Evolutionary conservation across 1,284 basidiomycete species (phyloP).

Genomic region (Hemileia vastatrix): DNA sequence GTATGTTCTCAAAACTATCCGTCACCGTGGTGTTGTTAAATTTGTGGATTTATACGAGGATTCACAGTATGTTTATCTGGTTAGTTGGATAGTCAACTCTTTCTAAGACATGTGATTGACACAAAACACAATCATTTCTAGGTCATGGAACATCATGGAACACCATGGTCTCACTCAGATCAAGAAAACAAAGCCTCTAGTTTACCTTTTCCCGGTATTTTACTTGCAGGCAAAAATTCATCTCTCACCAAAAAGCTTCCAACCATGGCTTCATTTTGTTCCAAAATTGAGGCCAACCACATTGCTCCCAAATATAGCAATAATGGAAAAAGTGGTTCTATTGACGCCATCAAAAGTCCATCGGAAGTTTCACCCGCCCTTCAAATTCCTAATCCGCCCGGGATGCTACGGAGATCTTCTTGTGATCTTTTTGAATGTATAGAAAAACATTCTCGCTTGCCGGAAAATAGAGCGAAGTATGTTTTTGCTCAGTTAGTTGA

Average conservation of each 20-base stretch:
- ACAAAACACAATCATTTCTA: background rate
- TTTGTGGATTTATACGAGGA: constrained; percentile 41
- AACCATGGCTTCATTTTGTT: background rate
- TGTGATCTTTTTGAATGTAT: constrained; percentile 43
- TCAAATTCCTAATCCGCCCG: constrained; percentile 7
- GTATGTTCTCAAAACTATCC: constrained; percentile 41
- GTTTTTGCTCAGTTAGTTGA: constrained; percentile 44
- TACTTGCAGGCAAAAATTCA: background rate
- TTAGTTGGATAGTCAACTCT: constrained; percentile 12
- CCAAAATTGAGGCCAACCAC: background rate
- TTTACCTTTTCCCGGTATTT: constrained; percentile 19
- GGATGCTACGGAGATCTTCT: constrained; percentile 37
- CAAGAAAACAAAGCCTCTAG: constrained; percentile 15
- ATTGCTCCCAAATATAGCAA: background rate
- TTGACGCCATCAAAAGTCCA: background rate
- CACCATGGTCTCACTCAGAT: constrained; percentile 30
- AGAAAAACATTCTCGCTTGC: constrained; percentile 37
- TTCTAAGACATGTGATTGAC: background rate
- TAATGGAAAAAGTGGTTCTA: no score
- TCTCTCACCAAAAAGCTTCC: background rate
- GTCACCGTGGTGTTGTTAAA: constrained; percentile 38
- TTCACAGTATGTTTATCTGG: constrained; percentile 37
- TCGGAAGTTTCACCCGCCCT: constrained; percentile 1
- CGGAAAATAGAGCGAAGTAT: constrained; percentile 38
- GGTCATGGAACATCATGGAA: constrained; percentile 42